Evolutionary conservation across 2,329 filamentous ascomycete species (phyloP).

Genomic region (Pezicula neosporulosa): DNA sequence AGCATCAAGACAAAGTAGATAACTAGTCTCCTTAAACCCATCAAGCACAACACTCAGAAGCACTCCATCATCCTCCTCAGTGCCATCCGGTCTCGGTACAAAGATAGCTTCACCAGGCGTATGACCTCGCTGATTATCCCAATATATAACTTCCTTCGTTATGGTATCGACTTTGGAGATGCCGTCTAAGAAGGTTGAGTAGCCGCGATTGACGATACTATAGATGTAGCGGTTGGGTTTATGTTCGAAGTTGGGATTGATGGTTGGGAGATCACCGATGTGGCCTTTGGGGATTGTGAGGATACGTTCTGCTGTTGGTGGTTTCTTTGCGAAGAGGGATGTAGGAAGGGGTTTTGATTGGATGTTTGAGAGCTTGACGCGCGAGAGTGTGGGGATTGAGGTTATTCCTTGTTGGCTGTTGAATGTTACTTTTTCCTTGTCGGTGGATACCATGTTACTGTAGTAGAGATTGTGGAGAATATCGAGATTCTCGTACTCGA

Average conservation of each 20-base stretch:
- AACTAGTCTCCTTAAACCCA: conserved; percentile 54
- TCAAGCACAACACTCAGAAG: conserved; percentile 63
- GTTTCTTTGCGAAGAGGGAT: background rate
- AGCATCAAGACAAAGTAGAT: conserved; percentile 63
- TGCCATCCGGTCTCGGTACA: conserved; percentile 45
- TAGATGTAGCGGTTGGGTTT: conserved; percentile 59
- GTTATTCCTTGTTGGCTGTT: conserved; percentile 37
- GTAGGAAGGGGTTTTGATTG: background rate
- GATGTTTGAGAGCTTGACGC: conserved; percentile 15
- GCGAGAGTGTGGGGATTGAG: conserved; percentile 30
- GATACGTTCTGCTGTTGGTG: conserved; percentile 10
- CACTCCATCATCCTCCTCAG: conserved; percentile 60
- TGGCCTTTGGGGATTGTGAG: conserved; percentile 49
- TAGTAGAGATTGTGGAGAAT: conserved; percentile 68
- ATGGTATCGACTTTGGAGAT: conserved; percentile 63
- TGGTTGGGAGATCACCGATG: conserved; percentile 61
- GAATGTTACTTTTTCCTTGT: conserved; percentile 13
- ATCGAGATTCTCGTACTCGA: conserved; percentile 61
- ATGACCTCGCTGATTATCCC: conserved; percentile 55
- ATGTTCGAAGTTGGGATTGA: conserved; percentile 55
- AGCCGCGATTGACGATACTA: conserved; percentile 50
- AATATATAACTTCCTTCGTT: conserved; percentile 48
- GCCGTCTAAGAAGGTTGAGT: conserved; percentile 57
- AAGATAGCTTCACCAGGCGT: conserved; percentile 71
- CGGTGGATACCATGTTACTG: conserved; percentile 59